These are phyloP conservation scores for Fusarium abutilonis DNA, from an alignment of 2,329 filamentous ascomycete genomes.

Conservation along the genomic window DNA sequence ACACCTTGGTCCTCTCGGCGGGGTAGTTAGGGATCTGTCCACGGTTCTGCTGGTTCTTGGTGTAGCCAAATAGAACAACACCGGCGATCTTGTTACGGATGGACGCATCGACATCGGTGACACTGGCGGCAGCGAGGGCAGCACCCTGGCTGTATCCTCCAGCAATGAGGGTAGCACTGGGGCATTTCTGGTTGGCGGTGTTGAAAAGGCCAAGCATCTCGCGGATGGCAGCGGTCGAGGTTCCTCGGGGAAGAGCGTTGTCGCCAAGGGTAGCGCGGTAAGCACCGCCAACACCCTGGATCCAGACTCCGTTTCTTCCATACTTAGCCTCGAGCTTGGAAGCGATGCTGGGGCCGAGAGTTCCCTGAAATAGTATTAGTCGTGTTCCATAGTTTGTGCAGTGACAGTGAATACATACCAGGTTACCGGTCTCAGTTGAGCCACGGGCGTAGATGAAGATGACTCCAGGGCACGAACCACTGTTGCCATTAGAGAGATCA, in stretches of 20 bases:
- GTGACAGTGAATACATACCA: conserved; percentile 42
- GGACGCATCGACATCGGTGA: conserved; percentile 48
- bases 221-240: conserved; percentile 51
- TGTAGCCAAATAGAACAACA: conserved; percentile 54
- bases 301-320: conserved; percentile 47
- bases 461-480: conserved; percentile 48
- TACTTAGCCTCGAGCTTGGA: conserved; percentile 45
- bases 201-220: conserved; percentile 55
- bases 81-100: conserved; percentile 51
- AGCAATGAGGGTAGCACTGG: conserved; percentile 54
- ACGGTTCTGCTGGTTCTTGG: conserved; percentile 55
- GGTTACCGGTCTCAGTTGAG: conserved; percentile 53
- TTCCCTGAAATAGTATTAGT: conserved; percentile 39
- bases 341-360: conserved; percentile 46
- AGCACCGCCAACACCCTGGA: conserved; percentile 56
- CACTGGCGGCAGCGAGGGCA: conserved; percentile 54
- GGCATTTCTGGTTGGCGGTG: conserved; percentile 55
- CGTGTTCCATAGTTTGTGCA: neutral
- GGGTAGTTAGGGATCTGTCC: conserved; percentile 54
- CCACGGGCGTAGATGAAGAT: conserved; percentile 56
- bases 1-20: conserved; percentile 49
- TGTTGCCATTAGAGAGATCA: conserved; percentile 46
- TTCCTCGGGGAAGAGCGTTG: conserved; percentile 53
- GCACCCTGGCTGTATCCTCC: conserved; percentile 57
- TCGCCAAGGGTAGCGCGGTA: conserved; percentile 52